Evolutionary conservation across 2,329 filamentous ascomycete species (phyloP), one percentile per base, ranked within the genome.

Genomic region (Hymenoscyphus linearis): DNA sequence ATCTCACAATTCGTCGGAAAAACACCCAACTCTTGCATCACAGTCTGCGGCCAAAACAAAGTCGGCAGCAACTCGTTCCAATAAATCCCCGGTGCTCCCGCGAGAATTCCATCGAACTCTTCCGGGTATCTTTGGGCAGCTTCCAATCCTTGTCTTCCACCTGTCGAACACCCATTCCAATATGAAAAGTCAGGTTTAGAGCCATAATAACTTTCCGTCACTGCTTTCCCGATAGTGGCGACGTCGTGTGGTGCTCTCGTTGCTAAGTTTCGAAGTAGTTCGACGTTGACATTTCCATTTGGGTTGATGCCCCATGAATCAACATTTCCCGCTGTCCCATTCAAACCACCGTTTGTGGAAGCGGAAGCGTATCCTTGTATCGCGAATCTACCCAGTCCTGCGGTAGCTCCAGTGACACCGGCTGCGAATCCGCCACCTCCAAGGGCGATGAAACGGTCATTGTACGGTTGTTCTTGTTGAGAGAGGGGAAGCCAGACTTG

Each of bases 61-160:
- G 53, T 54, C 10, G 55, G 22, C 31, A 47, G 9, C 40, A 62
- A 31, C 16, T 58, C 26, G 31, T 50, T 57, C 59, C 60, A 60
- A 57, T 77, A 74, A 25, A 76, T 70, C 0, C 74, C 76, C 5
- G 77, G 76, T 0, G 75, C 72, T 3, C 59, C 64, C 4, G 77
- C 75, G 3, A 76, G 54, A 54, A 79, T 77, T 12, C 77, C 76
- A 66, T 79, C 71, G 55, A 74, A 78, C 2, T 69, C 67, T 0
- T 67, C 59, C 1, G 76, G 74, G 59, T 72, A 77, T 4, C 70
- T 63, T 59, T 78, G 74, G 2, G 75, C 75, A 10, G 69, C 57
- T 69, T 73, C 73, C 13, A 74, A 59, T 2, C 74, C 75, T 59
- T 76, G 74, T 25, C 75, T 57, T 9, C 76, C 75, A 26, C 75